phyloP scores from a whole-genome alignment of 176 grass and related monocot species.

The Avena eriantha region DNA sequence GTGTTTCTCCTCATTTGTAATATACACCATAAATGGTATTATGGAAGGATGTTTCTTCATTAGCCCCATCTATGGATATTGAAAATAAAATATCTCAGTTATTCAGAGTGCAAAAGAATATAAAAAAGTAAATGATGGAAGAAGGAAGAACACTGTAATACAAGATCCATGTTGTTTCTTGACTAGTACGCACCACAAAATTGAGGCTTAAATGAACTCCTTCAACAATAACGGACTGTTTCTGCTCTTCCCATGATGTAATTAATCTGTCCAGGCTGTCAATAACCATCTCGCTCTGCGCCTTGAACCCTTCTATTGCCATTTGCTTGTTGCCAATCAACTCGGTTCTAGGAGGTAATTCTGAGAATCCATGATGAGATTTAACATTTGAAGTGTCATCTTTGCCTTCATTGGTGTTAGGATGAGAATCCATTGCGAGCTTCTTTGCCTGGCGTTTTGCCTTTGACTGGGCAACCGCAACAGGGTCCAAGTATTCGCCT shows the following conservation, averaged over 20 bases:
- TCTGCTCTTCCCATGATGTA: constrained; percentile 93
- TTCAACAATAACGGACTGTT: constrained; percentile 95
- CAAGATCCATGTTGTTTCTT: constrained; percentile 11
- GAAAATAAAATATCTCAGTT: constrained; percentile 32
- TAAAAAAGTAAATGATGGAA: constrained; percentile 19
- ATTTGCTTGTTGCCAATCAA: constrained; percentile 77
- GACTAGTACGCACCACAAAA: constrained; percentile 75
- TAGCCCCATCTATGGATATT: constrained; percentile 80
- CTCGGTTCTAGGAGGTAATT: constrained; percentile 53
- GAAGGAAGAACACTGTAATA: constrained; percentile 15
- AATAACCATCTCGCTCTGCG: constrained; percentile 96
- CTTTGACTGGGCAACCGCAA: constrained; percentile 83
- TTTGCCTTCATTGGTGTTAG: constrained; percentile 44
- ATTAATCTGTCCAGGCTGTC: constrained; percentile 95
- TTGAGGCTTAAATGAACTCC: constrained; percentile 98
- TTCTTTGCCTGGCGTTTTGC: constrained; percentile 85
- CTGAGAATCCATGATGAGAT: constrained; percentile 40
- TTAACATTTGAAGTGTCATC: constrained; percentile 59
- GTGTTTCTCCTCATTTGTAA: constrained; percentile 94
- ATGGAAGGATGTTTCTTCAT: constrained; percentile 99
- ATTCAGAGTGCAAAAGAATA: constrained; percentile 27
- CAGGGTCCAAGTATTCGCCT: constrained; percentile 80
- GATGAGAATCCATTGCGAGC: constrained; percentile 50
- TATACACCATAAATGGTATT: constrained; percentile 98
- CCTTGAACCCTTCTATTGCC: constrained; percentile 96